Conservation (phyloP, 352 stramenopile genomes). For the Phytopythium kandeliae region DNA sequence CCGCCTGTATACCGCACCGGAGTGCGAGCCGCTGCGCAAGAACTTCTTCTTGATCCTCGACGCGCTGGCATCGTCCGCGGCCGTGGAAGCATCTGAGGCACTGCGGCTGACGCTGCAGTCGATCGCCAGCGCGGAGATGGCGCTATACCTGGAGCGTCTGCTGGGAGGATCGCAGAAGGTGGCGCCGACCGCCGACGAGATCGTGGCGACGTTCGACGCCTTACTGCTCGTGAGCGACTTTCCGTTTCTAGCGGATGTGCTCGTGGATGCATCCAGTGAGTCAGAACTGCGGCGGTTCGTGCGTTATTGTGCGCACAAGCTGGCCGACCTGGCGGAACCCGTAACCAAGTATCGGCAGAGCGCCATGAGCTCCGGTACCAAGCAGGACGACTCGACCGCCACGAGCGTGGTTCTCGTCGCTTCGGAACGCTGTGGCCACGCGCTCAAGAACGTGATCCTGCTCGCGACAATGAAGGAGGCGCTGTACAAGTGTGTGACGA, state of each 20-base stretch:
- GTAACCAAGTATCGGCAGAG: slow-evolving; percentile 39
- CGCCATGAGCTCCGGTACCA: neutral
- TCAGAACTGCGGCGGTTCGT: slow-evolving; percentile 35
- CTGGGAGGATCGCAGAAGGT: slow-evolving; percentile 12
- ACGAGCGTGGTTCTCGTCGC: slow-evolving; percentile 68
- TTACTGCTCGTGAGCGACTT: slow-evolving; percentile 59
- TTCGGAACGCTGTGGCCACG: slow-evolving; percentile 64
- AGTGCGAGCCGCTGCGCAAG: slow-evolving; percentile 45
- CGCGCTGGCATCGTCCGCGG: slow-evolving; percentile 18
- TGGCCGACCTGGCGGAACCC: slow-evolving; percentile 42
- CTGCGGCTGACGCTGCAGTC: slow-evolving; percentile 8
- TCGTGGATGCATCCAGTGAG: slow-evolving; percentile 24
- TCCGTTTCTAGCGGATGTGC: slow-evolving; percentile 39
- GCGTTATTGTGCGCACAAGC: slow-evolving; percentile 44
- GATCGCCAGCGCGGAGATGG: slow-evolving; percentile 33
- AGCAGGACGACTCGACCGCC: slow-evolving; percentile 17
- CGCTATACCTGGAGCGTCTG: slow-evolving; percentile 25
- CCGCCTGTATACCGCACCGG: slow-evolving; percentile 38
- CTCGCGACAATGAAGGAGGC: slow-evolving; percentile 53
- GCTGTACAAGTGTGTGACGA: slow-evolving; percentile 5
- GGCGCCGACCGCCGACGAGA: slow-evolving; percentile 12
- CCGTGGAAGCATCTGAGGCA: neutral
- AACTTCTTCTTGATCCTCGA: slow-evolving; percentile 62
- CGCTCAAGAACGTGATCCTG: slow-evolving; percentile 68
- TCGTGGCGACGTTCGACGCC: slow-evolving; percentile 37